These are phyloP conservation scores for Leptodontidium sp. DNA, from an alignment of 2,329 filamentous ascomycete genomes.

Conservation along the genomic window DNA sequence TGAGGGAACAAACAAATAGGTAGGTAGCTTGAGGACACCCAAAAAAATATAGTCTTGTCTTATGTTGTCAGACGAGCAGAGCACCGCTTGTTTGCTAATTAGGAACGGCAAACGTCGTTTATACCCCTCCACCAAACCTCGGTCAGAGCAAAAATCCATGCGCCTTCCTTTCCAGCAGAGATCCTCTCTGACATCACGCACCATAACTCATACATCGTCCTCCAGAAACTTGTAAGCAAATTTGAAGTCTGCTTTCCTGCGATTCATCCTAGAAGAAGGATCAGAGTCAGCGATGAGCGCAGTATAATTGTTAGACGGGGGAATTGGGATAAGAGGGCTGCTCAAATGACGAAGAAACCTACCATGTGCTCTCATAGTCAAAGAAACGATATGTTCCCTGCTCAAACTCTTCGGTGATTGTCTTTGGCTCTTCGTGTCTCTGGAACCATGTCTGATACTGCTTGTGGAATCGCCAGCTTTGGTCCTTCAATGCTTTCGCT, in stretches of 20 bases:
- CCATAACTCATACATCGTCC: constrained; percentile 76
- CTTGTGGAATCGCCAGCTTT: constrained; percentile 99
- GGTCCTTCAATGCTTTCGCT: constrained; percentile 95
- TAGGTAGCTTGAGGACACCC: constrained; percentile 12
- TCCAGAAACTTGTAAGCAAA: constrained; percentile 98
- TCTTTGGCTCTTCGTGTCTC: constrained; percentile 96
- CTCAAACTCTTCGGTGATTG: constrained; percentile 97
- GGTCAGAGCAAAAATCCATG: constrained; percentile 61
- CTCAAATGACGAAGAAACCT: constrained; percentile 48
- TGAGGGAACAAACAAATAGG: constrained; percentile 14
- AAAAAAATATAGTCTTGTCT: constrained; percentile 29
- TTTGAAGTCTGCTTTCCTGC: constrained; percentile 96
- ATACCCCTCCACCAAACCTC: constrained; percentile 61
- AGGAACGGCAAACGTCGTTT: constrained; percentile 38
- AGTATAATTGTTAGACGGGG: background rate
- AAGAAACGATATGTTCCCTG: constrained; percentile 99
- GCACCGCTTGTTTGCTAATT: constrained; percentile 42
- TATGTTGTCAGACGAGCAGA: constrained; percentile 35
- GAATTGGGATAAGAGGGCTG: background rate
- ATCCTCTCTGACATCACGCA: constrained; percentile 69
- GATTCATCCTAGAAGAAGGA: constrained; percentile 84
- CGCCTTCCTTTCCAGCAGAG: constrained; percentile 76
- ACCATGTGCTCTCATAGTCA: constrained; percentile 99
- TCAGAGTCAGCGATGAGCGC: background rate
- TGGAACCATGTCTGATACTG: constrained; percentile 99